Conservation (phyloP, 1,139 yeast genomes). For the Kurtzmaniella natalensis region DNA sequence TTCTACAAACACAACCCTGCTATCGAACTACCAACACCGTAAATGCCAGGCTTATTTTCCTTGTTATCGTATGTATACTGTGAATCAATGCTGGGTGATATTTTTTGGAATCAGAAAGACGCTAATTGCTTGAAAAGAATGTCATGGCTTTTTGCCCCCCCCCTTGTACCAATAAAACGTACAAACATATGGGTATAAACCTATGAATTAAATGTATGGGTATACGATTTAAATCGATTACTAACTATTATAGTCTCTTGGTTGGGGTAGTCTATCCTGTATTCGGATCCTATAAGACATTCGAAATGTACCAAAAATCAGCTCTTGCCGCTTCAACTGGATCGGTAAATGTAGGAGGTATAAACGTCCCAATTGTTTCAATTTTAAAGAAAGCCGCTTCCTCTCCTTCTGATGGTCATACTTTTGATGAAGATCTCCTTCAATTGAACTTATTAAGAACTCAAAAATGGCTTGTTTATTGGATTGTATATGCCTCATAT, state of each 20-base stretch:
- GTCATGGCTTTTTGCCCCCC: no score
- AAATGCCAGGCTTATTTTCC: slow-evolving; percentile 9
- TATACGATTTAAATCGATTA: no score
- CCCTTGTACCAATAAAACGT: no score
- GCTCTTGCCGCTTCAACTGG: slow-evolving; percentile 21
- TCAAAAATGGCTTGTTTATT: slow-evolving; percentile 57
- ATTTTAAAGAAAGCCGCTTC: slow-evolving; percentile 22
- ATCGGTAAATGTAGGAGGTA: slow-evolving; percentile 30
- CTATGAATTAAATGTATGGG: no score
- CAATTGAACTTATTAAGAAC: slow-evolving; percentile 32
- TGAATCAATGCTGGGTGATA: no score
- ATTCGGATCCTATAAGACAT: slow-evolving; percentile 49
- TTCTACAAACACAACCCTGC: no score
- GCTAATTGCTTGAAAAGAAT: no score
- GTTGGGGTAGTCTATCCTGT: slow-evolving; percentile 37
- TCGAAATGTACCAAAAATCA: slow-evolving; percentile 34
- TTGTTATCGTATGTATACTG: slow-evolving; percentile 9
- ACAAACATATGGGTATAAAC: no score
- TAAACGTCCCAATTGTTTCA: slow-evolving; percentile 29
- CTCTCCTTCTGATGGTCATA: slow-evolving; percentile 9
- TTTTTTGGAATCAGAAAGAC: no score
- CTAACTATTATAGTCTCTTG: slow-evolving; percentile 16
- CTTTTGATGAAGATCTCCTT: slow-evolving; percentile 9
- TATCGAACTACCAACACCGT: background rate
- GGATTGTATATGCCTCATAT: slow-evolving; percentile 46